phyloP scores from a whole-genome alignment of 1,139 yeast species.

The Kluyveromyces sp. region DNA sequence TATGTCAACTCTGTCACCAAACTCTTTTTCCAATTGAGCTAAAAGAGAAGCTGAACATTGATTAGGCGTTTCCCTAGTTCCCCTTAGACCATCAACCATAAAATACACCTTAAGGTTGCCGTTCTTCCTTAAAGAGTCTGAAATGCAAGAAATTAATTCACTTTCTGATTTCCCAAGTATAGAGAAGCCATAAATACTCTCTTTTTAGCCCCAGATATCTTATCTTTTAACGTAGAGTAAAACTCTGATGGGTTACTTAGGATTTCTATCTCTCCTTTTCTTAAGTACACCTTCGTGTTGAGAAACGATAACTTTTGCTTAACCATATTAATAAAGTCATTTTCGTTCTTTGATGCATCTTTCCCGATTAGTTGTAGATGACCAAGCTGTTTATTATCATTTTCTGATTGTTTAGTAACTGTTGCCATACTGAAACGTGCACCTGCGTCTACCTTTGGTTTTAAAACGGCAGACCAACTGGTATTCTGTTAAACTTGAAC shows the following conservation, averaged over 20 bases:
- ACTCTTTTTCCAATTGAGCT: constrained; percentile 57
- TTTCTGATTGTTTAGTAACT: not conserved
- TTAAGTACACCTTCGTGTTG: constrained; percentile 49
- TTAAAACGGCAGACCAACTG: not conserved
- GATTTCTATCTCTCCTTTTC: constrained; percentile 54
- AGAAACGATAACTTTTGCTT: constrained; percentile 13
- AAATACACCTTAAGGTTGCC: constrained; percentile 60
- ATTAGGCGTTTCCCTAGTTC: constrained; percentile 86
- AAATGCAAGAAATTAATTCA: constrained; percentile 59
- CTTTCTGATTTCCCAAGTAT: constrained; percentile 71
- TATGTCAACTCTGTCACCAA: constrained; percentile 68
- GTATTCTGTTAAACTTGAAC: not conserved
- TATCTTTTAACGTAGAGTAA: constrained; percentile 51
- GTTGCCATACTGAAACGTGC: not conserved
- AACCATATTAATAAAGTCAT: constrained; percentile 7
- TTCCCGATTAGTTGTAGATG: not conserved
- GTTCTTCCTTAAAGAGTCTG: constrained; percentile 50
- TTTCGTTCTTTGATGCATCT: not conserved
- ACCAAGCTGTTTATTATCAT: no score
- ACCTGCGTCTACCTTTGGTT: not conserved
- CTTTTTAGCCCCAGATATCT: constrained; percentile 45
- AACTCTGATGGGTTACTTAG: constrained; percentile 62
- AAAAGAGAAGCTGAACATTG: constrained; percentile 70
- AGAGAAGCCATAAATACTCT: constrained; percentile 77
- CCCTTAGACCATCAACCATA: constrained; percentile 80